Base-by-base conservation (phyloP, 305 asterid genomes). In the Fraxinus paxiana region DNA sequence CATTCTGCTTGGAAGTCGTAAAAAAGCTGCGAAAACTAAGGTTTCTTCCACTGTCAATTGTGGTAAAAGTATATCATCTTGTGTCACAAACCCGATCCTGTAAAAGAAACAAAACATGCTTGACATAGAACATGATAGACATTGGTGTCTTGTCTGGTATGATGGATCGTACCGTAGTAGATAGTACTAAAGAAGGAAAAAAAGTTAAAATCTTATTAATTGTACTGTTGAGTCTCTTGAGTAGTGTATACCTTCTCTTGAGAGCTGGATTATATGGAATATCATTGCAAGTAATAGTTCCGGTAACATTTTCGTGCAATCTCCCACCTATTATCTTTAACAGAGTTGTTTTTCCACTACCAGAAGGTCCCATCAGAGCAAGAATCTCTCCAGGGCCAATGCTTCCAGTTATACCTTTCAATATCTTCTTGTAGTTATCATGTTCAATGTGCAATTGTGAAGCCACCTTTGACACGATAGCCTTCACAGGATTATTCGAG, bases 351-450 rank as follows among this genome's bases (percentile, higher is more conserved):
- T 95, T 95, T 6, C 98, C 98, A 76, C 98, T 93, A 15, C 98
- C 98, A 1, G 98, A 95, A 81, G 98, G 98, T 73, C 98, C 98
- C 98, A 92, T 91, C 59, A 95, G 86, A 46, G 98, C 98, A 73
- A 95, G 86, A 51, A 92, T 89, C 86, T 95, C 97, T 75, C 96
- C 97, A 1, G 98, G 98, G 51, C 92, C 92, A 30, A 91, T 85
- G 82, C 94, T 95, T 48, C 97, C 98, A 2, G 94, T 90, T 73
- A 95, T 88, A 15, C 98, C 97, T 34, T 89, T 92, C 83, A 95
- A 48, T 88, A 95, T 95, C 80, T 91, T 92, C 90, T 91, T 95
- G 89, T 95, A 89, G 67, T 80, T 86, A 41, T 92, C 91, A 28
- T 88, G 83, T 12, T 87, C 90, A 9, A 71, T 82, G 76, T 70